Evolutionary conservation across 805 yeast genomes (phyloP).

Genomic region (Schwanniomyces sp.): DNA sequence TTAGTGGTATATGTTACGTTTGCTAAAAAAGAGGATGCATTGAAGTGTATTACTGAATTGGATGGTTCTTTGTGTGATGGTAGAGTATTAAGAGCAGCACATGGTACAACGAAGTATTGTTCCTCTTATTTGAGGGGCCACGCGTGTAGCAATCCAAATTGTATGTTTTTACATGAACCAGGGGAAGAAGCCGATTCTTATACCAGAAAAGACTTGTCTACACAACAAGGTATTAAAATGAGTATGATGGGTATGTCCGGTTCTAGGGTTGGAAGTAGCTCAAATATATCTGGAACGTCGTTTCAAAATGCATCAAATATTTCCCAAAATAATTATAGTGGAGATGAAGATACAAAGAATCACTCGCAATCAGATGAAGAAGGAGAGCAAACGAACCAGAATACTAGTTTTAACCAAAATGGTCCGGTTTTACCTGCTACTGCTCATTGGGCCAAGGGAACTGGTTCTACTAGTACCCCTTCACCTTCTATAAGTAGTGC

Average conservation of each 20-base stretch:
- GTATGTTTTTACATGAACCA: constrained; percentile 99
- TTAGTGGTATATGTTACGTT: constrained; percentile 96
- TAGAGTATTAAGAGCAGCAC: constrained; percentile 85
- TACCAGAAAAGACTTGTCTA: constrained; percentile 83
- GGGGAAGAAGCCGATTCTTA: constrained; percentile 99
- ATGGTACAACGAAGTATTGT: constrained; percentile 98
- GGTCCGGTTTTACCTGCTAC: constrained; percentile 65
- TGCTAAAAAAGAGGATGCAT: constrained; percentile 91
- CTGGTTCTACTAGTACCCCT: constrained; percentile 24
- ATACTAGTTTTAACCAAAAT: constrained; percentile 14
- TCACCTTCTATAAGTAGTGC: constrained; percentile 38
- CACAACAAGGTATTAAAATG: constrained; percentile 68
- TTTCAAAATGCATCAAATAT: constrained; percentile 22
- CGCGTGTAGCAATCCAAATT: constrained; percentile 96
- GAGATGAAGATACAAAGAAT: constrained; percentile 13
- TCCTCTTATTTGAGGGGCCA: constrained; percentile 94
- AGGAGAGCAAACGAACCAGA: neutral
- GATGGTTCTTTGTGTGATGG: constrained; percentile 95
- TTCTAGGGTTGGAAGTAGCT: constrained; percentile 13
- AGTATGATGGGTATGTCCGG: constrained; percentile 38
- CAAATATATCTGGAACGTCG: constrained; percentile 14
- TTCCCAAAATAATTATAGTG: constrained; percentile 14
- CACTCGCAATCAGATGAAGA: constrained; percentile 11
- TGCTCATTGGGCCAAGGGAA: constrained; percentile 58
- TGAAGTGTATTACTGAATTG: constrained; percentile 86